phyloP scores from a whole-genome alignment of 768 basidiomycete genomes.

The Hygrophoropsis aurantiaca region DNA sequence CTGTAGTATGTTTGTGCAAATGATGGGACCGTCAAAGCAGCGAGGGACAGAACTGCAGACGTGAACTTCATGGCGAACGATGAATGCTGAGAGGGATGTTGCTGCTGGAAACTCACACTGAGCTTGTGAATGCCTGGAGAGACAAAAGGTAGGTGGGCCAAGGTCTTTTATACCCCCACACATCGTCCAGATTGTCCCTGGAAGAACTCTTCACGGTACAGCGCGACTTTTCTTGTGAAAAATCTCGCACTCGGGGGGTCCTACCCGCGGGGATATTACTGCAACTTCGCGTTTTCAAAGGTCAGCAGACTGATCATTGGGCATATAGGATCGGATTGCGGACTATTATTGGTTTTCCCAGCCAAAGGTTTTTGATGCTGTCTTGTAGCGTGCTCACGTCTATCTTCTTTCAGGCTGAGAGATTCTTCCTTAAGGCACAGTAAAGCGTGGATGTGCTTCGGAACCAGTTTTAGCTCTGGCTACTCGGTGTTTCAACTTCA shows the following conservation, averaged over 20 bases:
- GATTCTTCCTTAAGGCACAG: too few relatives aligned
- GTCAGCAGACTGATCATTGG: conserved; percentile 8
- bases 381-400: too few relatives aligned
- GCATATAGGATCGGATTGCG: not conserved
- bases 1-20: not conserved
- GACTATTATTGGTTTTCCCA: conserved; percentile 8
- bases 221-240: not conserved
- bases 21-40: conserved; percentile 1
- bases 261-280: not conserved
- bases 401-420: too few relatives aligned
- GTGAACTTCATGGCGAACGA: conserved; percentile 12
- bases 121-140: not conserved
- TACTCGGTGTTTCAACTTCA: too few relatives aligned
- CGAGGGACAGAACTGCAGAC: not conserved
- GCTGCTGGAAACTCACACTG: not conserved
- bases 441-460: too few relatives aligned
- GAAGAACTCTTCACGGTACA: not conserved
- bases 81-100: not conserved
- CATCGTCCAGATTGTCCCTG: not conserved
- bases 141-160: not conserved
- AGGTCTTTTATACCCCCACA: conserved; percentile 15
- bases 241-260: conserved; percentile 1
- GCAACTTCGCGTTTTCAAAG: not conserved
- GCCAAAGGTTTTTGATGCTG: too few relatives aligned
- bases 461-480: too few relatives aligned